Percentiles rank a stretch among this genome's conserved stretches.
phyloP scores from a whole-genome alignment of 108 stramenopile genomes.

The Cylindrotheca fusiformis region DNA sequence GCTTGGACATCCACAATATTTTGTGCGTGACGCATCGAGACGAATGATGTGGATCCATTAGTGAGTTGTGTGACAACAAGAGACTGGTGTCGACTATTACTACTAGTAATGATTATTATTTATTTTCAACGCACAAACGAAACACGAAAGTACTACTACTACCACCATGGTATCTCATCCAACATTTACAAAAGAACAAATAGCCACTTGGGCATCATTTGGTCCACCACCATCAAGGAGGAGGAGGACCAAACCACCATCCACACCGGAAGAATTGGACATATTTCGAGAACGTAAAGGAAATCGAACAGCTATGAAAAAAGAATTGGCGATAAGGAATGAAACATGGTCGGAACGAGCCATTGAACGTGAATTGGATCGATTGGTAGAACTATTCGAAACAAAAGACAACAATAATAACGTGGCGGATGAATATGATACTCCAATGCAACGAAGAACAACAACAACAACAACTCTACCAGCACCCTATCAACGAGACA shows the following conservation, averaged over 20 bases:
- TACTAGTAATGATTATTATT: too few relatives aligned
- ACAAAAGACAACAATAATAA: not conserved
- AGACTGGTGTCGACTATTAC: too few relatives aligned
- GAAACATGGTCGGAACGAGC: not conserved
- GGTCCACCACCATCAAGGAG: constrained; percentile 4
- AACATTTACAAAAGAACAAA: constrained; percentile 7
- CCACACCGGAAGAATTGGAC: not conserved
- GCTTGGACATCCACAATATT: too few relatives aligned
- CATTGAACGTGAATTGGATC: constrained; percentile 11
- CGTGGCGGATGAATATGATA: too few relatives aligned
- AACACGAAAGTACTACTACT: too few relatives aligned
- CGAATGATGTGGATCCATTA: too few relatives aligned
- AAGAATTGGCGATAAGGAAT: not conserved
- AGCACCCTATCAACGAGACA: constrained; percentile 11
- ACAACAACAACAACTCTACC: not conserved
- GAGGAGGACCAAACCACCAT: too few relatives aligned
- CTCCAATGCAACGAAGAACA: not conserved
- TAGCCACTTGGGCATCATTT: constrained; percentile 21
- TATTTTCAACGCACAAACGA: too few relatives aligned
- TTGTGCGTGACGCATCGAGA: too few relatives aligned
- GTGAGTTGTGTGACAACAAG: too few relatives aligned
- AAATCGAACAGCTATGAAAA: not conserved
- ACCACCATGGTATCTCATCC: too few relatives aligned
- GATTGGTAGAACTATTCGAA: constrained; percentile 1
- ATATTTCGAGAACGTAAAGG: constrained; percentile 6